Conservation (phyloP, 2,329 filamentous ascomycete genomes). For the Seiridium cupressi region DNA sequence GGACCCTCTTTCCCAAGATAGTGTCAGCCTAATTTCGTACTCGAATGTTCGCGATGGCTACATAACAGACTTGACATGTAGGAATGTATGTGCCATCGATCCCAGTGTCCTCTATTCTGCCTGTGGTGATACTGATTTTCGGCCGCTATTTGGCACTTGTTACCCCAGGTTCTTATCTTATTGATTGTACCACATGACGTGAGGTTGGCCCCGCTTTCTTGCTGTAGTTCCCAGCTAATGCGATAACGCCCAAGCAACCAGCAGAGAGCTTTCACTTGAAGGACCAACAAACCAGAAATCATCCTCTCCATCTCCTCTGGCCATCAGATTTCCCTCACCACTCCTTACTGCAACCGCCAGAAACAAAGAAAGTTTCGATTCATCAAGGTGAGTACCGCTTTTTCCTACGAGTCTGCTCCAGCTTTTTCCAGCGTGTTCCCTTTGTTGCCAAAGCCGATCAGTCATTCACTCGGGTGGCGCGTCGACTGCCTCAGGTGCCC, state of each 20-base stretch:
- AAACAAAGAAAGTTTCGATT: not conserved
- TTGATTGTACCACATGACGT: constrained; percentile 8
- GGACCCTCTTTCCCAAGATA: too few species aligned
- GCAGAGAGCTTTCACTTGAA: not conserved
- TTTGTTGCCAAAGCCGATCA: not conserved
- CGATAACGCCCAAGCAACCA: not conserved
- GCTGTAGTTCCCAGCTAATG: not conserved
- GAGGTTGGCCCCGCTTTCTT: not conserved
- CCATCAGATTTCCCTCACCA: not conserved
- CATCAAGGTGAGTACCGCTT: not conserved
- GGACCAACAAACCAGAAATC: too few species aligned
- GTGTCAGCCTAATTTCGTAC: too few species aligned
- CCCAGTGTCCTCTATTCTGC: not conserved
- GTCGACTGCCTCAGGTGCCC: not conserved
- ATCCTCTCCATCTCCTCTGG: too few species aligned
- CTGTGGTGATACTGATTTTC: too few species aligned
- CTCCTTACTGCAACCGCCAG: not conserved
- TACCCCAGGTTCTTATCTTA: constrained; percentile 2
- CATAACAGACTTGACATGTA: too few species aligned
- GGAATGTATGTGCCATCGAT: not conserved
- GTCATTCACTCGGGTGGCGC: not conserved
- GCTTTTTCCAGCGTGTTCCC: not conserved
- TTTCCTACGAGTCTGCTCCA: not conserved
- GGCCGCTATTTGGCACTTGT: not conserved
- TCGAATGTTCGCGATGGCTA: too few species aligned